Evolutionary conservation across 306 rosid species (phyloP).

Genomic region (Sechiopsis laciniata): DNA sequence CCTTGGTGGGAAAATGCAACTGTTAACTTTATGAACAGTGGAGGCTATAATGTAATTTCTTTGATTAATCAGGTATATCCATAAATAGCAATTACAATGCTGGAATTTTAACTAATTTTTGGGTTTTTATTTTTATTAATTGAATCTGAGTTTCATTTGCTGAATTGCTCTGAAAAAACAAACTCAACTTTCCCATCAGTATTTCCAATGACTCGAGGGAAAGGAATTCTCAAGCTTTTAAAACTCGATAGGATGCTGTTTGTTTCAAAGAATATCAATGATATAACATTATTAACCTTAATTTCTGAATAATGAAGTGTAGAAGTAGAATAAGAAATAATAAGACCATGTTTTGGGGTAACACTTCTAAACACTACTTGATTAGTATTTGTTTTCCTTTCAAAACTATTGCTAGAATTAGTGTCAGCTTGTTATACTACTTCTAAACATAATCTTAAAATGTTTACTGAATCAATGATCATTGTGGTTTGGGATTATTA

Average conservation of each 20-base stretch:
- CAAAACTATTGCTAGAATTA: not conserved
- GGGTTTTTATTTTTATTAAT: not conserved
- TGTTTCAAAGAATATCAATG: not conserved
- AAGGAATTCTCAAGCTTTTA: not conserved
- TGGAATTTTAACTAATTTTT: slow-evolving; percentile 2
- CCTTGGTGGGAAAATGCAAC: slow-evolving; percentile 62
- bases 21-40: slow-evolving; percentile 39
- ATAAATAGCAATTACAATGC: not conserved
- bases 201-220: not conserved
- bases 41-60: slow-evolving; percentile 45
- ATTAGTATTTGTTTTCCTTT: not conserved
- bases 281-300: not conserved
- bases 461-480: not conserved
- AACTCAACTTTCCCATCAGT: not conserved
- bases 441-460: not conserved
- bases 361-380: not conserved
- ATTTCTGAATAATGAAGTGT: not conserved
- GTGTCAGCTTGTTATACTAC: not conserved
- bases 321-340: not conserved
- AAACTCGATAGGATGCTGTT: not conserved
- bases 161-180: not conserved
- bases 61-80: slow-evolving; percentile 38
- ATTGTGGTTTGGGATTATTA: not conserved
- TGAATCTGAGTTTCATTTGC: not conserved
- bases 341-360: not conserved